Conservation (phyloP, 2,329 filamentous ascomycete genomes). For the Diaporthe citriasiana region DNA sequence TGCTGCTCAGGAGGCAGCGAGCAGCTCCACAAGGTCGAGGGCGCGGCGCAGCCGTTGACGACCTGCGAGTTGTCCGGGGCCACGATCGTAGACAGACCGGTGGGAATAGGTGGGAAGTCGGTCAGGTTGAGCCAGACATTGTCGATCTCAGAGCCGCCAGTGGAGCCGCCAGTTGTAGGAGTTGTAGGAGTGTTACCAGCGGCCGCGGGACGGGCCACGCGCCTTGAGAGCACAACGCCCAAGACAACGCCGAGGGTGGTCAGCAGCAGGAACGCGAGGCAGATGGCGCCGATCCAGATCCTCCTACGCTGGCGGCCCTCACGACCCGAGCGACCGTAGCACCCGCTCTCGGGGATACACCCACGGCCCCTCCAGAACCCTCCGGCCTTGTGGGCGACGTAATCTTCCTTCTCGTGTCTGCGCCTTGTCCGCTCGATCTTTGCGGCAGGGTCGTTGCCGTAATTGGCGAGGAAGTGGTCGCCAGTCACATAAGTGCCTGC, state of each 20-base stretch:
- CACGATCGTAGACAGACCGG: conserved; percentile 83
- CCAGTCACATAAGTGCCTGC: conserved; percentile 61
- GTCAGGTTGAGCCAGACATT: conserved; percentile 85
- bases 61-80: conserved; percentile 76
- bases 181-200: conserved; percentile 16
- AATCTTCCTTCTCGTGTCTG: conserved; percentile 77
- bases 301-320: conserved; percentile 75
- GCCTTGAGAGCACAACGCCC: conserved; percentile 55
- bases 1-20: conserved; percentile 85
- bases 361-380: conserved; percentile 76
- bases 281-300: conserved; percentile 67
- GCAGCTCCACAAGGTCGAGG: conserved; percentile 87
- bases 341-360: conserved; percentile 73
- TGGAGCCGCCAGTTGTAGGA: conserved; percentile 6
- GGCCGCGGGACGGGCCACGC: background rate
- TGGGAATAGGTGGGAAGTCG: conserved; percentile 87
- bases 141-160: conserved; percentile 23
- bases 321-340: conserved; percentile 73
- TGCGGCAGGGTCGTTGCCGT: conserved; percentile 55
- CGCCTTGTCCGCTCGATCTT: conserved; percentile 66
- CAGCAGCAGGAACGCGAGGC: conserved; percentile 64
- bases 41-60: conserved; percentile 78
- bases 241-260: conserved; percentile 72
- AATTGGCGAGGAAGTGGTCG: conserved; percentile 58
- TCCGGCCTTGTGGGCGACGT: conserved; percentile 67